Evolutionary conservation across 768 basidiomycete genomes (phyloP).

Genomic region (Ramaria sp.): DNA sequence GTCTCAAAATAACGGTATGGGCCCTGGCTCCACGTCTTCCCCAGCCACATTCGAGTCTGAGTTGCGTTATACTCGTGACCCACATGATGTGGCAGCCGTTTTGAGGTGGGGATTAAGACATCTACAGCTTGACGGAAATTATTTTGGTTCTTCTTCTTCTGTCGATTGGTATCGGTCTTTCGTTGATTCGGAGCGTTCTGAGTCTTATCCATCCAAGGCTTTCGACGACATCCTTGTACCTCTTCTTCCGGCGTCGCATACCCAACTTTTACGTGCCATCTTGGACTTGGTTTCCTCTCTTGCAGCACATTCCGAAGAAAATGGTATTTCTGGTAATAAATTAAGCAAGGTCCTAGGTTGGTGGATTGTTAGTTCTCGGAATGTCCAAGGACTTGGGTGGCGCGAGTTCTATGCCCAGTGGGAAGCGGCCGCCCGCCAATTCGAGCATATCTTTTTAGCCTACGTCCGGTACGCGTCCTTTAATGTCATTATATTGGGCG

Average conservation of each 20-base stretch:
- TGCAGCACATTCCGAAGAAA: slow-evolving; percentile 60
- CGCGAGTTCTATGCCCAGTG: slow-evolving; percentile 57
- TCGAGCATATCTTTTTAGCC: slow-evolving; percentile 70
- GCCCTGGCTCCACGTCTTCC: slow-evolving; percentile 33
- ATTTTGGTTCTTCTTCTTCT: slow-evolving; percentile 33
- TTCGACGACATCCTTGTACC: slow-evolving; percentile 55
- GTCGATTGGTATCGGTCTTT: slow-evolving; percentile 64
- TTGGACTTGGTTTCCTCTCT: slow-evolving; percentile 58
- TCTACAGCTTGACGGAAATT: slow-evolving; percentile 44
- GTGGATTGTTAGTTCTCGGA: slow-evolving; percentile 51
- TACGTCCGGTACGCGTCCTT: slow-evolving; percentile 45
- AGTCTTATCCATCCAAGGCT: slow-evolving; percentile 49
- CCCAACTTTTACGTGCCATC: slow-evolving; percentile 44
- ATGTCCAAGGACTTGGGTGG: slow-evolving; percentile 48
- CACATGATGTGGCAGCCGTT: slow-evolving; percentile 71
- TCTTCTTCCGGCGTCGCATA: slow-evolving; percentile 44
- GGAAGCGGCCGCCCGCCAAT: slow-evolving; percentile 59
- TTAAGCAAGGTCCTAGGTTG: slow-evolving; percentile 61
- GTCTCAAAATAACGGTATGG: slow-evolving; percentile 36
- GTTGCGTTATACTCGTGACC: slow-evolving; percentile 50
- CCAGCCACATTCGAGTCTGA: slow-evolving; percentile 51
- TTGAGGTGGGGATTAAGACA: slow-evolving; percentile 76
- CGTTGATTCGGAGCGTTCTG: slow-evolving; percentile 43
- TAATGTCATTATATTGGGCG: neutral
- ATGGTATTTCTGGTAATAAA: slow-evolving; percentile 69